phyloP scores from a whole-genome alignment of 176 grass and related monocot genomes.

The Aegilops tauschii region DNA sequence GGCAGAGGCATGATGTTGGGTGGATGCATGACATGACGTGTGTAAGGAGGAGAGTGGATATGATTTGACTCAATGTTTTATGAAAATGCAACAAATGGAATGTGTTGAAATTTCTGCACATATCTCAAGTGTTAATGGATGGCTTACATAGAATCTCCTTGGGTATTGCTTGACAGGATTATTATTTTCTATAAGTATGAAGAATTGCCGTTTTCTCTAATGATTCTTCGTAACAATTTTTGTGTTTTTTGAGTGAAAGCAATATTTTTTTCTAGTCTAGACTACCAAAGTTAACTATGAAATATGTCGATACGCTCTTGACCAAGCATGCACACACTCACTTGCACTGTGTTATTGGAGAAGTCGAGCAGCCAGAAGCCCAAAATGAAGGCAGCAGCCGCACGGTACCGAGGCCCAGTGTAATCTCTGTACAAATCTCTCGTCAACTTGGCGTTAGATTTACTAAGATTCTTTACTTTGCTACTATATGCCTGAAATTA shows the following conservation, averaged over 20 bases:
- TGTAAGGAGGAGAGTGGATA: too few species aligned
- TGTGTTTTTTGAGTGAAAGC: not conserved
- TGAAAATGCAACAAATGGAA: too few species aligned
- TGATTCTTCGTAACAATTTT: not conserved
- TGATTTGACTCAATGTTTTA: too few species aligned
- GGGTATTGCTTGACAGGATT: too few species aligned
- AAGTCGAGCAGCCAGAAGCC: slow-evolving; percentile 90
- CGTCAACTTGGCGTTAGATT: not conserved
- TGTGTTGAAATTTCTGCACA: too few species aligned
- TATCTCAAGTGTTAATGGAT: too few species aligned
- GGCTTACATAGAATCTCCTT: too few species aligned
- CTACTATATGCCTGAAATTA: not conserved
- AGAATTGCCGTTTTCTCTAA: too few species aligned
- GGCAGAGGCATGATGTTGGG: too few species aligned
- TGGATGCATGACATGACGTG: too few species aligned
- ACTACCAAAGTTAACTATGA: not conserved
- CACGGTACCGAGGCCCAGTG: slow-evolving; percentile 53
- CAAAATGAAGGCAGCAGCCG: slow-evolving; percentile 50
- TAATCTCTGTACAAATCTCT: slow-evolving; percentile 42
- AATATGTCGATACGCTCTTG: not conserved
- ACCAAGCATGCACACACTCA: not conserved
- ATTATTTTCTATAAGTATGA: too few species aligned
- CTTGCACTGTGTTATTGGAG: slow-evolving; percentile 86
- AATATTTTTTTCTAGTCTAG: not conserved
- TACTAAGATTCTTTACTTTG: not conserved